Base-by-base conservation (phyloP, 164 flowering plant genomes). In the Malania oleifera region DNA sequence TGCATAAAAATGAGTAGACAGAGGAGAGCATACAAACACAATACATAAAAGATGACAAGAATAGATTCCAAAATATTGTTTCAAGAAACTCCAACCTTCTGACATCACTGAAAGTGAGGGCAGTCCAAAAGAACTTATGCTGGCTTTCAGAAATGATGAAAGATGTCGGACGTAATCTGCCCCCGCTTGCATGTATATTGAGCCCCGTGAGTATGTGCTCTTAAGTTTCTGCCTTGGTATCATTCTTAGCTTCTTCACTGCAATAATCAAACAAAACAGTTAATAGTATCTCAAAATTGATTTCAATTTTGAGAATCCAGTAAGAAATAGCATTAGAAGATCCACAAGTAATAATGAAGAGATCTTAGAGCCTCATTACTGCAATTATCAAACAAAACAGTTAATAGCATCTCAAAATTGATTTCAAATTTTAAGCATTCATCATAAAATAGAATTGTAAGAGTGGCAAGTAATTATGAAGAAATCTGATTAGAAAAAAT, bases 171-270 rank as follows among this genome's bases (percentile, higher is more conserved):
- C 74, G 61, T 91, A 88, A 20, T 88, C 83, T 47, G 78, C 80
- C 54, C 96, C 95, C 19, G 65, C 81, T 78, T 88, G 91, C 72
- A 84, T 50, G 62, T 84, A 81, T 19, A 79, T 56, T 39, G 77
- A 71, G 63, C 93, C 75, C 62, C 82, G 73, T 2, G 96, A 88
- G 52, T 73, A 72, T 53, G 88, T 80, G 69, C 62, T 64, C 77
- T 72, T 84, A 27, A 91, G 86, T 64, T 82, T 91, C 61, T 89
- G 56, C 65, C 83, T 77, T 62, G 88, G 87, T 64, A 91, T 73
- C 5, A 88, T 67, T 26, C 98, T 79, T 31, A 88, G 61, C 65
- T 80, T 88, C 67, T 53, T 84, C 68, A 86, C 98, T 91, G 87
- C 54, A 65, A 72, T 51, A 46, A 27, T 29, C 46, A 37, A 59